These are phyloP conservation scores for Starmera quercuum DNA, from an alignment of 805 yeast species.

Conservation along the genomic window DNA sequence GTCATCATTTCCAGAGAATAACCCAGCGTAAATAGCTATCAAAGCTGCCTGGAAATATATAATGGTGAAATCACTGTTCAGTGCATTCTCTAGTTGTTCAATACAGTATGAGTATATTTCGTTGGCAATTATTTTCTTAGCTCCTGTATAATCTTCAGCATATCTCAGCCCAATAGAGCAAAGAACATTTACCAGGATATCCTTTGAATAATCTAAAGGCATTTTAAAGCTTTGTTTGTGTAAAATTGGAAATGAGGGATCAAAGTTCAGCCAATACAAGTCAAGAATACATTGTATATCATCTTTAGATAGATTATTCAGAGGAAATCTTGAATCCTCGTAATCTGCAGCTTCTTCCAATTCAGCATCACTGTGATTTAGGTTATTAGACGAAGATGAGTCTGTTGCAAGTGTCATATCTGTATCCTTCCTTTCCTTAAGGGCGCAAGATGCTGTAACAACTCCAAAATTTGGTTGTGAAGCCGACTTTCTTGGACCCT, in stretches of 20 bases:
- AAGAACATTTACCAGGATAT: background rate
- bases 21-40: background rate
- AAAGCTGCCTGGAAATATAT: background rate
- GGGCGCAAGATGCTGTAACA: too few species aligned
- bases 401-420: too few species aligned
- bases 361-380: too few species aligned
- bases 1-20: background rate
- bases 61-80: background rate
- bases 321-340: too few species aligned
- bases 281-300: background rate
- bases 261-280: conserved; percentile 6
- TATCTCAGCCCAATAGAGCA: background rate
- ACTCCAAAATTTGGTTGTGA: too few species aligned
- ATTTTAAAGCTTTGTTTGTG: conserved; percentile 5
- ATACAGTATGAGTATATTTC: background rate
- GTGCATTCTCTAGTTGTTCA: background rate
- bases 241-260: conserved; percentile 6
- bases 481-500: too few species aligned
- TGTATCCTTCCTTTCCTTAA: too few species aligned
- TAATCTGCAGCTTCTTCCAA: too few species aligned
- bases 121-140: too few species aligned
- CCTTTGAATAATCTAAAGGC: background rate
- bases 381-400: too few species aligned
- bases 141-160: background rate
- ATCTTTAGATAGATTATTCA: too few species aligned